phyloP scores from a whole-genome alignment of 1,139 yeast species.

The Sugiyamaella neomexicana region DNA sequence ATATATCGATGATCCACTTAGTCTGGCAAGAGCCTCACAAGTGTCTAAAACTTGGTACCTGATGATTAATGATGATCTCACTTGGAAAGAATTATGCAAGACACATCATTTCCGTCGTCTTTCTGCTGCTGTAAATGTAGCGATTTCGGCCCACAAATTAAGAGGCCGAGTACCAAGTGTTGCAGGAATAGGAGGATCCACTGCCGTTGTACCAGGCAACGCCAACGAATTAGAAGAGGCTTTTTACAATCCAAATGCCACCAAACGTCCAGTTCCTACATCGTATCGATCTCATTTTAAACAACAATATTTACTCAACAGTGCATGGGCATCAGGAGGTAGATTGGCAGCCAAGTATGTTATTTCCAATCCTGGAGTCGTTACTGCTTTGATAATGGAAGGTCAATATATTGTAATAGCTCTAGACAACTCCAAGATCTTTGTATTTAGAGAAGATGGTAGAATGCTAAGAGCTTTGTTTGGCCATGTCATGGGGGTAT shows the following conservation, averaged over 20 bases:
- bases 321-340: slow-evolving; percentile 47
- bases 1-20: slow-evolving; percentile 60
- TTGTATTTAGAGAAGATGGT: slow-evolving; percentile 60
- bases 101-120: slow-evolving; percentile 43
- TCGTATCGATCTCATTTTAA: slow-evolving; percentile 46
- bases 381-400: slow-evolving; percentile 43
- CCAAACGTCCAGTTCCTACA: slow-evolving; percentile 38
- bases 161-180: slow-evolving; percentile 27
- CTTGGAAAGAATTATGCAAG: slow-evolving; percentile 46
- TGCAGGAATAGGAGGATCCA: neutral
- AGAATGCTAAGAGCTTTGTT: slow-evolving; percentile 62
- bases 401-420: slow-evolving; percentile 45
- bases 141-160: slow-evolving; percentile 19
- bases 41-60: slow-evolving; percentile 47
- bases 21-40: slow-evolving; percentile 47
- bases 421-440: slow-evolving; percentile 46
- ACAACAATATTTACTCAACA: slow-evolving; percentile 45
- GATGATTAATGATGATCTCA: slow-evolving; percentile 44
- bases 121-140: slow-evolving; percentile 40
- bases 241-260: slow-evolving; percentile 40
- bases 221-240: slow-evolving; percentile 36
- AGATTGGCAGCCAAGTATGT: slow-evolving; percentile 41
- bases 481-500: slow-evolving; percentile 97
- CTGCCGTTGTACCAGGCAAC: neutral
- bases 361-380: slow-evolving; percentile 40